These are phyloP conservation scores for Rhizopogon vulgaris DNA, from an alignment of 768 basidiomycete genomes.

Conservation along the genomic window DNA sequence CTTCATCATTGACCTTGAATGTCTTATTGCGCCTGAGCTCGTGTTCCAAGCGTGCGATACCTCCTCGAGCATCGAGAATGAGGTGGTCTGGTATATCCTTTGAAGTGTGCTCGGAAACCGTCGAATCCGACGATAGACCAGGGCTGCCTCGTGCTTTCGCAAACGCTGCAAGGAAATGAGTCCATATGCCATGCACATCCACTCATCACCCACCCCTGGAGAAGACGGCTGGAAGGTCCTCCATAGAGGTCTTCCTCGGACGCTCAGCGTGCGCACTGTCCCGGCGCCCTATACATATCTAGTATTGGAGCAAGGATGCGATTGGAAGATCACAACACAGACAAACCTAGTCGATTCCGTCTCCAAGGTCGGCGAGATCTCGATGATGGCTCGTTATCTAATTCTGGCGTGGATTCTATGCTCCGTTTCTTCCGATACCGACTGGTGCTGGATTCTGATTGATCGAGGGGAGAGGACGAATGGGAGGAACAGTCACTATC, in stretches of 20 bases:
- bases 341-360: conserved; percentile 1
- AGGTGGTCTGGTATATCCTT: not conserved
- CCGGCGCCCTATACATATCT: not conserved
- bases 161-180: conserved; percentile 11
- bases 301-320: not conserved
- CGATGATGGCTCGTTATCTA: not conserved
- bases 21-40: conserved; percentile 10
- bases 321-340: conserved; percentile 3
- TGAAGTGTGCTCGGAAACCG: not conserved
- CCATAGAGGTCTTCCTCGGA: not conserved
- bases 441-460: conserved; percentile 7
- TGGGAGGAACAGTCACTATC: not conserved
- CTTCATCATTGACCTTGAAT: conserved; percentile 10
- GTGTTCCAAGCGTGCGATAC: conserved; percentile 2
- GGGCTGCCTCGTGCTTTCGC: conserved; percentile 9
- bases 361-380: not conserved
- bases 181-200: no score
- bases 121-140: not conserved
- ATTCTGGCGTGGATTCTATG: conserved; percentile 6
- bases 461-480: conserved; percentile 9
- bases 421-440: conserved; percentile 12
- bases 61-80: conserved; percentile 9
- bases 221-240: conserved; percentile 14
- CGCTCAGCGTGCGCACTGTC: not conserved
- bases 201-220: conserved; percentile 11